Percentiles rank a stretch among this genome's conserved stretches.
phyloP scores from a whole-genome alignment of 1,284 basidiomycete genomes.

The Apiotrichum siamense region DNA sequence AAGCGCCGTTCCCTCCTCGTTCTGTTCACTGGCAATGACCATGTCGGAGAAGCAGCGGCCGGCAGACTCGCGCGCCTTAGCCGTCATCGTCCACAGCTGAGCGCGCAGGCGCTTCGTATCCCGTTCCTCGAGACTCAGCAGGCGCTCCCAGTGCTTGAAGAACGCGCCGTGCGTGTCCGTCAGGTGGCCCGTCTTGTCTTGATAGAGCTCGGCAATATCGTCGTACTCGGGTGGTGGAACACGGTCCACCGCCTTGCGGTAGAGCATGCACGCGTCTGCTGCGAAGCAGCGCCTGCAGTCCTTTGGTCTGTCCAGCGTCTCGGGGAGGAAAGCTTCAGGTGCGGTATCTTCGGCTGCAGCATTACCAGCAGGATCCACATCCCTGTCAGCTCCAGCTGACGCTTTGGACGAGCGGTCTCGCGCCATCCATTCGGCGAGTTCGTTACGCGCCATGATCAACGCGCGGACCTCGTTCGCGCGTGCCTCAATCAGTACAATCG shows the following conservation, averaged over 20 bases:
- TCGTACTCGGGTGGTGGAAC: conserved; percentile 55
- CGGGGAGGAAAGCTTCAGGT: conserved; percentile 66
- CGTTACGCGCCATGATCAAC: conserved; percentile 75
- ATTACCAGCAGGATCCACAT: background rate
- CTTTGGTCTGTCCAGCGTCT: conserved; percentile 75
- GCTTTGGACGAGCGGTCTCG: conserved; percentile 4
- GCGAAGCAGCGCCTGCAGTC: conserved; percentile 76
- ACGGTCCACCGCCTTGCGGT: conserved; percentile 72
- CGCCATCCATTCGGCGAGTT: conserved; percentile 68
- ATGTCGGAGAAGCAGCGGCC: conserved; percentile 75
- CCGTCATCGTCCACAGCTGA: conserved; percentile 90
- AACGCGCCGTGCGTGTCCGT: conserved; percentile 64
- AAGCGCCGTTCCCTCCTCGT: conserved; percentile 39
- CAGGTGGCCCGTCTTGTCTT: conserved; percentile 73
- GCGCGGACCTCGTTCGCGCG: conserved; percentile 76
- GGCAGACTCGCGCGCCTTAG: conserved; percentile 65
- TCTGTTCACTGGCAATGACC: conserved; percentile 55
- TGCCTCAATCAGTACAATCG: conserved; percentile 73
- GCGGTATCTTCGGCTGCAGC: conserved; percentile 18
- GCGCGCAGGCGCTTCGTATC: conserved; percentile 75
- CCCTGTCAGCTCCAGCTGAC: background rate
- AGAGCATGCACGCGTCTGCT: conserved; percentile 86
- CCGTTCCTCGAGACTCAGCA: conserved; percentile 82
- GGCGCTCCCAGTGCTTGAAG: conserved; percentile 83
- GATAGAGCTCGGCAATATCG: conserved; percentile 68